Evolutionary conservation across 2,329 filamentous ascomycete genomes (phyloP), one percentile per base, ranked within the genome.

Genomic region (Penicillium brevicompactum): DNA sequence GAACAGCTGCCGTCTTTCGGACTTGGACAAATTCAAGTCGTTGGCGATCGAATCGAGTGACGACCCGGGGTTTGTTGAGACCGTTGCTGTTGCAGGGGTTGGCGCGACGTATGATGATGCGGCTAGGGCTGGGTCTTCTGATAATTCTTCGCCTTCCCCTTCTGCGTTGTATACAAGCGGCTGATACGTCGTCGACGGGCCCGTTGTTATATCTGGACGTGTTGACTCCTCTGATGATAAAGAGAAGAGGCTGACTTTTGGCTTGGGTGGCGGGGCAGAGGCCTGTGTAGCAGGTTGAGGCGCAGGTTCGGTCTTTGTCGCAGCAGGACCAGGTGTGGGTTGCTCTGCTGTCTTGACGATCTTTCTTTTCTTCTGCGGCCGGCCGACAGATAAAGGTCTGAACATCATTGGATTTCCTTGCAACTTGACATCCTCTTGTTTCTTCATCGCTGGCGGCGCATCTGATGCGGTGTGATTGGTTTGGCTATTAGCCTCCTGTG

Each of bases 351-450:
- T 71, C 37, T 71, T 71, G 41, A 59, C 49, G 14, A 53, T 77
- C 66, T 83, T 87, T 76, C 88, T 91, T 76, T 89, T 91, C 59
- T 83, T 84, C 30, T 86, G 82, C 59, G 88, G 91, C 58, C 90
- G 83, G 14, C 87, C 85, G 13, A 97, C 92, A 1, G 92, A 96
- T 37, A 97, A 78, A 3, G 93, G 93, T 69, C 87, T 89, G 74
- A 97, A 97, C 85, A 91, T 90, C 73, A 92, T 84, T 11, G 91
- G 85, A 64, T 92, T 94, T 18, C 89, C 90, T 66, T 85, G 85
- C 65, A 85, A 80, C 41, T 82, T 82, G 21, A 70, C 62, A 37
- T 74, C 68, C n/a, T 70, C 70, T 5, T 58, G 58, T 31, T 63
- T 58, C n/a, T 65, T 59, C 50, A 54, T 55, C 13, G 45, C 31